These are phyloP conservation scores for Pistacia atlantica DNA, from an alignment of 345 rosid genomes.

Conservation along the genomic window DNA sequence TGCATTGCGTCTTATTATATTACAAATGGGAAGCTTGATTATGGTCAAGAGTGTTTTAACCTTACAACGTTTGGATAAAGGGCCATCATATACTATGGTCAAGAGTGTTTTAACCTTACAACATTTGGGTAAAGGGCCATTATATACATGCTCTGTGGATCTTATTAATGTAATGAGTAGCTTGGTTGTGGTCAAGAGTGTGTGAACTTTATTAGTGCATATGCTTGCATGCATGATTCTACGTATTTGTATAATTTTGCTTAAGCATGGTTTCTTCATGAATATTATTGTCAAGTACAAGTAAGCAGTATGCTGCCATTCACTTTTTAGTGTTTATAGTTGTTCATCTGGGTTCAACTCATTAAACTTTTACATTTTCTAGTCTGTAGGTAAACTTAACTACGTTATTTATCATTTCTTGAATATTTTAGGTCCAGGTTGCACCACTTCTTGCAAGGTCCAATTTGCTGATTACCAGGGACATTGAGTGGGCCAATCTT, in stretches of 20 bases:
- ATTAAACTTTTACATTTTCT: not conserved
- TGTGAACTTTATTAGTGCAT: no score
- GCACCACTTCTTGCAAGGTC: conserved; percentile 94
- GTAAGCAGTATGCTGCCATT: not conserved
- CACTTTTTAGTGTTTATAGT: not conserved
- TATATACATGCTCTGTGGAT: no score
- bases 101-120: no score
- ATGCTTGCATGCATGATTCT: not conserved
- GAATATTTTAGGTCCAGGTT: conserved; percentile 49
- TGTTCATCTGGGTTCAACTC: not conserved
- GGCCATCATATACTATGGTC: no score
- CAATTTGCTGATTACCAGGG: conserved; percentile 91
- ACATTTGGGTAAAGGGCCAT: no score
- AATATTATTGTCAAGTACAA: not conserved
- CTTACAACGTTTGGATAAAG: no score
- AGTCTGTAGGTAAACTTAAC: not conserved
- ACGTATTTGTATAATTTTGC: not conserved
- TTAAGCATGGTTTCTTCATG: not conserved
- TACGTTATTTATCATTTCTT: conserved; percentile 6
- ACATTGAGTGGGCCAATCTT: conserved; percentile 97
- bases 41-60: not conserved
- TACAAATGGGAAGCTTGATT: not conserved
- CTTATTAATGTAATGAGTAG: not conserved
- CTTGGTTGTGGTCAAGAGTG: not conserved
- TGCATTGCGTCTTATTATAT: no score